A percentile compares a stretch with the other conserved stretches of the same genome.
These are phyloP conservation scores for Stemphylium beticola DNA, from an alignment of 2,329 filamentous ascomycete species.

Conservation along the genomic window DNA sequence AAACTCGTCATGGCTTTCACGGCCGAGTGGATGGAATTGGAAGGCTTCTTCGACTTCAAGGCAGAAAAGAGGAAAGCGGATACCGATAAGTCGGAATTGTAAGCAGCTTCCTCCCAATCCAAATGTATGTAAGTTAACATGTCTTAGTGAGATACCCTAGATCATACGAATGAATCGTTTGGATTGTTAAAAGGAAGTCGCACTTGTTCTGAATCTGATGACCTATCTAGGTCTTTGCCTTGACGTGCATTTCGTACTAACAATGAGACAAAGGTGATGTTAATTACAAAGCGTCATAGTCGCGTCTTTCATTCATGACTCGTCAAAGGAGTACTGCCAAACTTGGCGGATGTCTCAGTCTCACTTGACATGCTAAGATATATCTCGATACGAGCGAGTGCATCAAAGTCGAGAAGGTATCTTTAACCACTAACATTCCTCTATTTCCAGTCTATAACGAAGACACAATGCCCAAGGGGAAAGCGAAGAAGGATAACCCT, in stretches of 20 bases:
- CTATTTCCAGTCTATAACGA: too few species aligned
- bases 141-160: conserved; percentile 41
- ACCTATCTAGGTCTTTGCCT: neutral
- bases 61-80: conserved; percentile 21
- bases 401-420: neutral
- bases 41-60: conserved; percentile 42
- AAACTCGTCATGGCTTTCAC: conserved; percentile 83
- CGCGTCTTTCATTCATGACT: conserved; percentile 1
- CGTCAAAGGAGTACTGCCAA: neutral
- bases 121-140: conserved; percentile 27
- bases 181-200: neutral
- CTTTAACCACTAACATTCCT: neutral
- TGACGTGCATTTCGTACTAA: neutral
- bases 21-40: conserved; percentile 86
- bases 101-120: conserved; percentile 31
- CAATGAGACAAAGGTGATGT: conserved; percentile 9
- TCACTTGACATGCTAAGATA: neutral
- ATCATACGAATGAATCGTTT: conserved; percentile 9
- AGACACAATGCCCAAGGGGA: conserved; percentile 27
- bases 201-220: neutral
- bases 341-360: neutral
- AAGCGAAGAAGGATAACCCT: conserved; percentile 14
- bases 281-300: neutral
- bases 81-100: conserved; percentile 45
- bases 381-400: neutral